These are phyloP conservation scores for Myxozyma sirexii DNA, from an alignment of 805 yeast genomes.

Conservation along the genomic window DNA sequence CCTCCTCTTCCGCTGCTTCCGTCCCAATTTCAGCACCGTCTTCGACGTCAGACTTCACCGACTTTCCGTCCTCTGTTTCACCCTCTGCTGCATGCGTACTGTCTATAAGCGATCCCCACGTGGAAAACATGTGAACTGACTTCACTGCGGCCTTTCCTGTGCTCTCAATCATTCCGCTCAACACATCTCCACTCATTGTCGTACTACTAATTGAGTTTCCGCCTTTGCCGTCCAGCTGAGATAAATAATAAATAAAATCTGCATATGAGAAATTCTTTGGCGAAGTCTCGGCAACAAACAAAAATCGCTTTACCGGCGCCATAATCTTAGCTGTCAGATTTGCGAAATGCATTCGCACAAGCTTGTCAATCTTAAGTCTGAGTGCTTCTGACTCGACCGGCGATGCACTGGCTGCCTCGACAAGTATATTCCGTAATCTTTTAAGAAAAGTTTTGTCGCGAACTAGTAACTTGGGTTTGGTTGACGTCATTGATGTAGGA, in stretches of 20 bases:
- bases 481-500: constrained; percentile 1
- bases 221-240: constrained; percentile 1
- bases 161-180: constrained; percentile 5
- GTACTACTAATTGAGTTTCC: constrained; percentile 2
- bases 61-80: neutral
- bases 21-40: neutral
- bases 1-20: neutral
- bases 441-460: constrained; percentile 24
- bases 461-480: constrained; percentile 9
- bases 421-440: constrained; percentile 11
- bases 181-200: constrained; percentile 7
- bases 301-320: constrained; percentile 28
- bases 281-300: constrained; percentile 27
- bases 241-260: constrained; percentile 24
- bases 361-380: constrained; percentile 10
- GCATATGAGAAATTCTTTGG: constrained; percentile 25
- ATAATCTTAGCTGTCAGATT: constrained; percentile 29
- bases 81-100: neutral
- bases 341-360: constrained; percentile 29
- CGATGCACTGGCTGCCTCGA: neutral
- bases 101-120: neutral
- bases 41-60: neutral
- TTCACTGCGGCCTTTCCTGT: constrained; percentile 5
- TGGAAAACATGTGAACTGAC: constrained; percentile 11
- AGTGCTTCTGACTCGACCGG: neutral